These are phyloP conservation scores for Viridothelium virens DNA, from an alignment of 495 filamentous ascomycete species.

Conservation along the genomic window DNA sequence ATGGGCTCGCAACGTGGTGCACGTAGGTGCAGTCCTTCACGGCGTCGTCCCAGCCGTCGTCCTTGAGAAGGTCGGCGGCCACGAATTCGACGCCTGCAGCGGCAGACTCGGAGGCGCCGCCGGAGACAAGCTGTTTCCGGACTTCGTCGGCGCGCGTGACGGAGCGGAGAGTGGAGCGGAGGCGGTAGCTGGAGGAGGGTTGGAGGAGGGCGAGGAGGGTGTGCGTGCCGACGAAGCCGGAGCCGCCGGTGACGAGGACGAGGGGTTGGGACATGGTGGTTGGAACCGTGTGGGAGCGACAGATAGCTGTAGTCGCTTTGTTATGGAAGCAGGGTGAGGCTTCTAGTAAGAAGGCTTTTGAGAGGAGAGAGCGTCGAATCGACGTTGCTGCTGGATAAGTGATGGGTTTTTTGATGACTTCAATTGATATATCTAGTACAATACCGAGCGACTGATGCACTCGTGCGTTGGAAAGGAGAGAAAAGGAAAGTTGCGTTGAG, in stretches of 20 bases:
- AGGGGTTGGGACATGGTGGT: constrained; percentile 9
- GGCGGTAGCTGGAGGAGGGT: constrained; percentile 15
- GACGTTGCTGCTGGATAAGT: neutral
- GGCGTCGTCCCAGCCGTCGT: constrained; percentile 24
- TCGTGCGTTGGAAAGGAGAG: neutral
- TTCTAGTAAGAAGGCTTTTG: neutral
- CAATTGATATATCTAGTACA: neutral
- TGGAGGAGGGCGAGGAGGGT: constrained; percentile 15
- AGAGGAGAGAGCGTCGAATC: neutral
- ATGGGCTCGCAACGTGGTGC: constrained; percentile 23
- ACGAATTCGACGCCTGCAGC: constrained; percentile 18
- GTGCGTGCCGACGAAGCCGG: constrained; percentile 18
- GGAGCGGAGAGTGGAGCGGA: constrained; percentile 20
- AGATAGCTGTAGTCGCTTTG: neutral
- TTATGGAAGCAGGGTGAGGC: no score
- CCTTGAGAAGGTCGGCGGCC: constrained; percentile 22
- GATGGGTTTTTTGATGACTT: neutral
- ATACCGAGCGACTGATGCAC: neutral
- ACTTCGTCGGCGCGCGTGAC: constrained; percentile 20
- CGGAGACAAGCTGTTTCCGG: constrained; percentile 14
- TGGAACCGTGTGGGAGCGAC: neutral
- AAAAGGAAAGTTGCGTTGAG: neutral
- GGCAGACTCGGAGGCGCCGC: constrained; percentile 13
- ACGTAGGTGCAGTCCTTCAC: constrained; percentile 24
- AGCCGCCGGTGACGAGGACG: constrained; percentile 21